Percentiles rank a stretch among this genome's conserved stretches.
phyloP scores from a whole-genome alignment of 768 basidiomycete species.

The Boletus huronensis region DNA sequence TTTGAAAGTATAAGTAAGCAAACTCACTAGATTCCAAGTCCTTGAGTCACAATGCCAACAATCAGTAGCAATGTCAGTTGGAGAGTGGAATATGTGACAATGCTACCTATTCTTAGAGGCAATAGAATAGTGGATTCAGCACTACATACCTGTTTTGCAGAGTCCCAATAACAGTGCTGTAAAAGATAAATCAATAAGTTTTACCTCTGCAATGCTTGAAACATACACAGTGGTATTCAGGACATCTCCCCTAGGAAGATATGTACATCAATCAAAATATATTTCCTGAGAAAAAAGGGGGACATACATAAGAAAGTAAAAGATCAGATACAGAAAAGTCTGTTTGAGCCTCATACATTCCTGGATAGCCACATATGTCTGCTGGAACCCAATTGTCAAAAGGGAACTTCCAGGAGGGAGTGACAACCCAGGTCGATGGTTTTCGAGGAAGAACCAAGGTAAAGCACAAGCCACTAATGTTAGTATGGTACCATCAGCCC shows the following conservation, averaged over 20 bases:
- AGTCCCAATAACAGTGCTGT: slow-evolving; percentile 66
- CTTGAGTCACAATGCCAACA: slow-evolving; percentile 63
- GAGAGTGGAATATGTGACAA: slow-evolving; percentile 70
- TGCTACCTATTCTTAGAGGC: slow-evolving; percentile 34
- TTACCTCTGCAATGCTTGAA: neutral
- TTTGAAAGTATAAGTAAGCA: neutral
- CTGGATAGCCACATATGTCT: slow-evolving; percentile 56
- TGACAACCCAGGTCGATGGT: slow-evolving; percentile 60
- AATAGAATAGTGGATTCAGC: neutral
- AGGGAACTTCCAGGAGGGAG: slow-evolving; percentile 54
- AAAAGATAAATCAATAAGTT: neutral
- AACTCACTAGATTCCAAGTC: slow-evolving; percentile 63
- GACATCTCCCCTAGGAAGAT: slow-evolving; percentile 58
- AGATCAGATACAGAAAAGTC: slow-evolving; percentile 69
- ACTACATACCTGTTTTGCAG: slow-evolving; percentile 59
- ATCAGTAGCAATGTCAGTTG: slow-evolving; percentile 64
- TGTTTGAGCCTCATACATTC: slow-evolving; percentile 69
- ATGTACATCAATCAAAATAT: neutral
- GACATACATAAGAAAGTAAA: slow-evolving; percentile 72
- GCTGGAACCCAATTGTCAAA: slow-evolving; percentile 64
- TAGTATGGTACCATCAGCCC: neutral
- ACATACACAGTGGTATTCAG: slow-evolving; percentile 70
- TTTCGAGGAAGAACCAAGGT: slow-evolving; percentile 73
- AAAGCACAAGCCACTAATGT: slow-evolving; percentile 57
- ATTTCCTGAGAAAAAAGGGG: neutral